Conservation (phyloP, 83 land plant species). For the Picea abies region DNA sequence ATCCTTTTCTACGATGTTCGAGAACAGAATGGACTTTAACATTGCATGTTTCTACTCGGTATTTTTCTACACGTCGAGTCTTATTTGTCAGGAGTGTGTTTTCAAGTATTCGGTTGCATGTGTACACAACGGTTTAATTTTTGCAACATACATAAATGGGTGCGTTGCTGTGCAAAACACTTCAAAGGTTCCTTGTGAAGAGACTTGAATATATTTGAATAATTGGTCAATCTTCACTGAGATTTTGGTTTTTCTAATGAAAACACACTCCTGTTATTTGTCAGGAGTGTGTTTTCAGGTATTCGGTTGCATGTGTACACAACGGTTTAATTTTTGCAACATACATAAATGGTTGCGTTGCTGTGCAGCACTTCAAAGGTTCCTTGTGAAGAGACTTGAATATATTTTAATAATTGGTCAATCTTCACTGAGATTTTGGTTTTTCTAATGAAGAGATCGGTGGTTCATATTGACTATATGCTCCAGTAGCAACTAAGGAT, state of each 20-base stretch:
- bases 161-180: not conserved
- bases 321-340: not conserved
- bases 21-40: constrained; percentile 9
- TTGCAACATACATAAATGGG: not conserved
- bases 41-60: not conserved
- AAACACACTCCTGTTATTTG: not conserved
- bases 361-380: not conserved
- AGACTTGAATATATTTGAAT: not conserved
- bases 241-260: not conserved
- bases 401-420: not conserved
- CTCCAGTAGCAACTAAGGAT: not conserved
- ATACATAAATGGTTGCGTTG: not conserved
- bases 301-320: not conserved
- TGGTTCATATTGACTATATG: not conserved
- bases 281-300: not conserved
- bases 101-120: not conserved
- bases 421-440: not conserved
- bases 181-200: not conserved
- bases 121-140: not conserved
- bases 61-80: too few species aligned
- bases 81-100: not conserved
- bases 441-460: too few species aligned
- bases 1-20: not conserved
- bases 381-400: not conserved
- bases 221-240: not conserved